Conservation (phyloP, 345 rosid genomes). For the Eucalyptus pauciflora region DNA sequence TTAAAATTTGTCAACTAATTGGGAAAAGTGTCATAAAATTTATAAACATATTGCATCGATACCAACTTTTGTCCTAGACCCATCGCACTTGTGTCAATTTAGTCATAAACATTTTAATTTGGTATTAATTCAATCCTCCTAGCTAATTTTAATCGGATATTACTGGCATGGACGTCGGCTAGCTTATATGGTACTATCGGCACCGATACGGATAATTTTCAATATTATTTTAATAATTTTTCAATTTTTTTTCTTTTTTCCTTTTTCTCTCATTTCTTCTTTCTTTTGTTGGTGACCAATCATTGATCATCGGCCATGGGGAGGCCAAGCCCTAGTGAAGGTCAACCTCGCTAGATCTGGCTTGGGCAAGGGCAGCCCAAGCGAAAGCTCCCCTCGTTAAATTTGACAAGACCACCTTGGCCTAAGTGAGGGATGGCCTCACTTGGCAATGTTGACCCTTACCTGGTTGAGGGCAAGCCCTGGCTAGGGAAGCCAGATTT, state of each 20-base stretch:
- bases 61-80: accelerated
- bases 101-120: accelerated
- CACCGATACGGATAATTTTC: accelerated
- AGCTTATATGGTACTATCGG: accelerated
- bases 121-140: accelerated
- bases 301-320: accelerated
- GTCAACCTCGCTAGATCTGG: accelerated
- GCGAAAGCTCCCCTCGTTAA: accelerated
- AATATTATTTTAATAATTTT: too few relatives aligned
- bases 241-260: too few relatives aligned
- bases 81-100: accelerated
- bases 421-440: accelerated
- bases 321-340: neutral
- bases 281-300: accelerated
- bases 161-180: accelerated
- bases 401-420: accelerated
- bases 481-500: accelerated
- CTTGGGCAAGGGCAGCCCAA: accelerated
- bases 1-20: neutral
- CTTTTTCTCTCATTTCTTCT: accelerated
- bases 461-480: accelerated
- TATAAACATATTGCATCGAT: too few relatives aligned
- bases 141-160: accelerated
- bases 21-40: neutral
- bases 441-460: accelerated